These are phyloP conservation scores for Penicillium odoratum DNA, from an alignment of 495 filamentous ascomycete species.

Conservation along the genomic window DNA sequence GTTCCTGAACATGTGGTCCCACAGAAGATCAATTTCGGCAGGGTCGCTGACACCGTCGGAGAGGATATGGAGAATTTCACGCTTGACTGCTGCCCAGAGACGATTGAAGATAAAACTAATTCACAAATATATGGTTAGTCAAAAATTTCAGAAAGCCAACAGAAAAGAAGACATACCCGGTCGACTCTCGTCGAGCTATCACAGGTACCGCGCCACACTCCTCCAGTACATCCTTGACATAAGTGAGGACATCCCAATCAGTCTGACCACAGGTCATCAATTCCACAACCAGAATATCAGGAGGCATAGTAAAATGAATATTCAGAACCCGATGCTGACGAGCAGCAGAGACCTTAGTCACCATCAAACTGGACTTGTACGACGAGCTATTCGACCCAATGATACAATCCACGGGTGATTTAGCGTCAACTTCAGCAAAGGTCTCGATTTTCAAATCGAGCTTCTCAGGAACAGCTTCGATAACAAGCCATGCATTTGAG, in stretches of 20 bases:
- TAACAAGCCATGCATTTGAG: constrained; percentile 39
- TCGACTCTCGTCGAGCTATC: constrained; percentile 21
- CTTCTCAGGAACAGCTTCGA: constrained; percentile 56
- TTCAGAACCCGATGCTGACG: constrained; percentile 34
- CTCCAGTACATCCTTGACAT: constrained; percentile 39
- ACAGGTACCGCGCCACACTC: constrained; percentile 43
- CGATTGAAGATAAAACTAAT: constrained; percentile 55
- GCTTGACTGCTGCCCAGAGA: constrained; percentile 58
- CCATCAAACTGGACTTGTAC: constrained; percentile 32
- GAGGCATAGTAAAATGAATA: constrained; percentile 57
- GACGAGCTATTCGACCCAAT: constrained; percentile 46
- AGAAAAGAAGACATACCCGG: background rate
- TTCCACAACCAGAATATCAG: constrained; percentile 47
- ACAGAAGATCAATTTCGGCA: constrained; percentile 46
- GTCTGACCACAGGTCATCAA: constrained; percentile 58
- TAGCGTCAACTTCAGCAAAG: constrained; percentile 44
- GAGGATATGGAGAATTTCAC: constrained; percentile 51
- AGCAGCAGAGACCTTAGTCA: constrained; percentile 6
- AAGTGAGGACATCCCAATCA: constrained; percentile 30
- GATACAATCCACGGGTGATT: constrained; percentile 44
- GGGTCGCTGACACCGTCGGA: constrained; percentile 49
- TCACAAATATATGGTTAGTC: background rate
- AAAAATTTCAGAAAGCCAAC: background rate
- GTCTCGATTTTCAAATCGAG: constrained; percentile 47
- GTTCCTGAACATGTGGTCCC: constrained; percentile 34